These are phyloP conservation scores for Leccinum incarnatum DNA, from an alignment of 768 basidiomycete species.

Conservation along the genomic window DNA sequence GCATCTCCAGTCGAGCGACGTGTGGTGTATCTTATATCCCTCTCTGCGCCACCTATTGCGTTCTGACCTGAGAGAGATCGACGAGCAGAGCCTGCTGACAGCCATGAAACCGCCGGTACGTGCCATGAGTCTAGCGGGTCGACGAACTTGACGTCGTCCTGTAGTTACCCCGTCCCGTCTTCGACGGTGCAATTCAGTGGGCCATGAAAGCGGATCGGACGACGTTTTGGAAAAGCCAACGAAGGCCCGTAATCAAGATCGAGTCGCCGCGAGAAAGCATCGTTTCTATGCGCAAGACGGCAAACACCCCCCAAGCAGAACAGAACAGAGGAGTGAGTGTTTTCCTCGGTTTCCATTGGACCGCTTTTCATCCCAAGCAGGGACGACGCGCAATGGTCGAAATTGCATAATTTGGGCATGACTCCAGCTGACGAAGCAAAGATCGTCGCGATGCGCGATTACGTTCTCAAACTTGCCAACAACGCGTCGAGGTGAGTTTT, in stretches of 20 bases:
- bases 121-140: neutral
- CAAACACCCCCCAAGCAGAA: conserved; percentile 40
- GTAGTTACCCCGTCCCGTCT: conserved; percentile 66
- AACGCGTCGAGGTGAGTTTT: conserved; percentile 65
- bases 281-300: conserved; percentile 56
- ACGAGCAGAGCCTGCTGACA: conserved; percentile 70
- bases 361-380: conserved; percentile 37
- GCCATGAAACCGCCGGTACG: conserved; percentile 79
- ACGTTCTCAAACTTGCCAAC: conserved; percentile 80
- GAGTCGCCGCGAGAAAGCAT: conserved; percentile 76
- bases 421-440: conserved; percentile 78
- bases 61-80: conserved; percentile 73
- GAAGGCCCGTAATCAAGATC: conserved; percentile 44
- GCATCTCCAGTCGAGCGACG: conserved; percentile 80
- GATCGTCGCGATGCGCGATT: conserved; percentile 83
- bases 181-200: conserved; percentile 86
- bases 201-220: conserved; percentile 81
- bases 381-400: conserved; percentile 72
- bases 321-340: conserved; percentile 73
- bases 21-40: conserved; percentile 97
- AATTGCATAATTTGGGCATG: conserved; percentile 88
- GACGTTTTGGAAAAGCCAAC: conserved; percentile 70
- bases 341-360: neutral
- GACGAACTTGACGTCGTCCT: neutral
- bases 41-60: conserved; percentile 82